Evolutionary conservation across 2,329 filamentous ascomycete genomes (phyloP).

Genomic region (Fusarium dimerum): DNA sequence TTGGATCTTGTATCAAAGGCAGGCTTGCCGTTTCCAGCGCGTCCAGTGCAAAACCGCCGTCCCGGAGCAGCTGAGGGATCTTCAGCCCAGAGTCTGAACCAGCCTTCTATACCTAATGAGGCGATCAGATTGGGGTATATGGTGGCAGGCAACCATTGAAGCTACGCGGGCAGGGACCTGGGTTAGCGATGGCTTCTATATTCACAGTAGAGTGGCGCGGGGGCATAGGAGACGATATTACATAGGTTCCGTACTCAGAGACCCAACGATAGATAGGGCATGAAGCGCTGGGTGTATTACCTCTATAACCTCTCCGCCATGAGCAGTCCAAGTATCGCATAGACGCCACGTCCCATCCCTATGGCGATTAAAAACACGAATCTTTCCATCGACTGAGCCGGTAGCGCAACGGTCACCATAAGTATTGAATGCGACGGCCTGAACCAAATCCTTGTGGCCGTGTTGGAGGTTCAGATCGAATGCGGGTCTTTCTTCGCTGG

Average conservation of each 20-base stretch:
- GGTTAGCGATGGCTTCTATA: constrained; percentile 10
- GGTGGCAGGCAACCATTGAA: constrained; percentile 91
- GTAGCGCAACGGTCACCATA: constrained; percentile 92
- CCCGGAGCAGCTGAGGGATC: constrained; percentile 80
- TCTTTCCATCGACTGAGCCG: constrained; percentile 87
- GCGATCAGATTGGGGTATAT: constrained; percentile 84
- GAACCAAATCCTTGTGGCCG: constrained; percentile 77
- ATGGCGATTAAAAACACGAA: constrained; percentile 87
- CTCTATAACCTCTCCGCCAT: constrained; percentile 88
- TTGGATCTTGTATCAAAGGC: constrained; percentile 59
- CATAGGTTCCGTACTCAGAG: not conserved
- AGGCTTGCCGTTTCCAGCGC: constrained; percentile 47
- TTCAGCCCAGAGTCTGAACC: constrained; percentile 91
- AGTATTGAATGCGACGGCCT: constrained; percentile 85
- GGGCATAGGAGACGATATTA: not conserved
- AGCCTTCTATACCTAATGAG: constrained; percentile 85
- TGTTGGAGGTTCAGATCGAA: constrained; percentile 68
- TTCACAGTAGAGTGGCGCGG: not conserved
- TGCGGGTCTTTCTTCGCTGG: constrained; percentile 46
- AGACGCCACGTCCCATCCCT: constrained; percentile 76
- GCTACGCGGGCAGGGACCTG: constrained; percentile 46
- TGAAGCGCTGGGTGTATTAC: constrained; percentile 46
- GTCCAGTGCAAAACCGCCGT: constrained; percentile 73
- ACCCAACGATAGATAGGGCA: constrained; percentile 5
- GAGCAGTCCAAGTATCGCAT: constrained; percentile 85